phyloP scores from a whole-genome alignment of 371 early-diverging fungal genomes.

The Haplosporangium sp. region DNA sequence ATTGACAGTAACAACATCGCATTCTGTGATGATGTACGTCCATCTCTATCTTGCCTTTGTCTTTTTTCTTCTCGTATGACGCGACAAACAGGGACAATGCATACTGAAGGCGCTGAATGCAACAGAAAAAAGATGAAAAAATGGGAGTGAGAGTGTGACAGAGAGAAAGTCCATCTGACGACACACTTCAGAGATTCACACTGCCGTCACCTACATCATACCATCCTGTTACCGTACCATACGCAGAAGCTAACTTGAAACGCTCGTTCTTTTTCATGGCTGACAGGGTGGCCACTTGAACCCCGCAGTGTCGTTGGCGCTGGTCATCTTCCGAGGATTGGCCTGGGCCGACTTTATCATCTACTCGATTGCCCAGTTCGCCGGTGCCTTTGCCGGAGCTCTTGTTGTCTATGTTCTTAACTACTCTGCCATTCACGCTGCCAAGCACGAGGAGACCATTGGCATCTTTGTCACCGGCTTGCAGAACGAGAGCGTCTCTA shows the following conservation, averaged over 20 bases:
- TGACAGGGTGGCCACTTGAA: slow-evolving; percentile 82
- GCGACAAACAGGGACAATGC: no score
- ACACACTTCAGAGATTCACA: no score
- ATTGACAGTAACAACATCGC: no score
- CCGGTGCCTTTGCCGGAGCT: slow-evolving; percentile 80
- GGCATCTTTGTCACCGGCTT: slow-evolving; percentile 80
- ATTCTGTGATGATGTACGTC: no score
- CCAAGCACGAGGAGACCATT: slow-evolving; percentile 61
- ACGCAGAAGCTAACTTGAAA: neutral
- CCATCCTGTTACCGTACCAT: neutral
- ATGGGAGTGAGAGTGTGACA: no score
- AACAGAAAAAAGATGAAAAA: no score
- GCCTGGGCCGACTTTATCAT: slow-evolving; percentile 70
- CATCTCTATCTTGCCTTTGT: no score
- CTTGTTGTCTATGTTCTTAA: slow-evolving; percentile 67
- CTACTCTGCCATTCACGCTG: slow-evolving; percentile 59
- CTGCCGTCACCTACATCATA: no score
- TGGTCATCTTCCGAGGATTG: slow-evolving; percentile 77
- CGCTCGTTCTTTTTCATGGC: neutral
- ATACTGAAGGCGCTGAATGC: no score
- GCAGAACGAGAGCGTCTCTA: slow-evolving; percentile 61
- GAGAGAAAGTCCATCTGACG: no score
- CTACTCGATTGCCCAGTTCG: slow-evolving; percentile 72
- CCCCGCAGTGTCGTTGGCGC: slow-evolving; percentile 80
- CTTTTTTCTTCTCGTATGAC: no score